phyloP scores from a whole-genome alignment of 768 basidiomycete species.

The Strobilomyces confusus region DNA sequence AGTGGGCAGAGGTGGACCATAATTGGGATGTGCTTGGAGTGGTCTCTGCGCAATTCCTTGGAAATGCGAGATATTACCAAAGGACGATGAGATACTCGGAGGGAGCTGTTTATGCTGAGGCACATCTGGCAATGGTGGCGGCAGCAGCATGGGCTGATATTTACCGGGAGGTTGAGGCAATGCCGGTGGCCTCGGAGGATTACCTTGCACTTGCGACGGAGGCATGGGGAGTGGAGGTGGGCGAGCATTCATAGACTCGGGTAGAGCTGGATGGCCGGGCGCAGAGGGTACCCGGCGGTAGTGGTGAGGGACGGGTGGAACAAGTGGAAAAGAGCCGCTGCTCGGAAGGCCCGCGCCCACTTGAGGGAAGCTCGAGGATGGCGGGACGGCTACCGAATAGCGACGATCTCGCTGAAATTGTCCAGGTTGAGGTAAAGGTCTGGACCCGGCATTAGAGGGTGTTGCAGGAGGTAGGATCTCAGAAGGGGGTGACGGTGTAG shows the following conservation, averaged over 20 bases:
- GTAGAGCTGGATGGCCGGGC: conserved; percentile 23
- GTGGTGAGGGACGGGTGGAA: conserved; percentile 29
- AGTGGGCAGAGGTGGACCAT: conserved; percentile 30
- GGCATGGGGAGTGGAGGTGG: conserved; percentile 28
- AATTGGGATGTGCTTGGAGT: conserved; percentile 29
- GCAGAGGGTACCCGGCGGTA: conserved; percentile 31
- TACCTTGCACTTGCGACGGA: conserved; percentile 22
- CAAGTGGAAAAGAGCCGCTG: conserved; percentile 16
- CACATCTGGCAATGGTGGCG: conserved; percentile 30
- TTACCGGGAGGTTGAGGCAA: conserved; percentile 49
- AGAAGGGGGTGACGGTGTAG: conserved; percentile 26
- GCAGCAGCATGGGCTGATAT: conserved; percentile 35
- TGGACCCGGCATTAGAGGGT: conserved; percentile 20
- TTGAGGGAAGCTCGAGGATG: conserved; percentile 32
- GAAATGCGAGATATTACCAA: conserved; percentile 31
- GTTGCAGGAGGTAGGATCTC: conserved; percentile 9
- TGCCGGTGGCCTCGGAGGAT: conserved; percentile 40
- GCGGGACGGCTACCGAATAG: conserved; percentile 25
- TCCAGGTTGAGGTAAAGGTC: conserved; percentile 31
- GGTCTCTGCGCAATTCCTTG: conserved; percentile 41
- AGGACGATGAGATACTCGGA: conserved; percentile 21
- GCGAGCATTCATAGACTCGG: conserved; percentile 16
- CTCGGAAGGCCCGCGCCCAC: conserved; percentile 14
- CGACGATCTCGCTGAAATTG: conserved; percentile 29
- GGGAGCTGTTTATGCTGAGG: conserved; percentile 27